Evolutionary conservation across 257 asterid genomes (phyloP), one percentile per base, ranked within the genome.

Genomic region (Prunella vulgaris): DNA sequence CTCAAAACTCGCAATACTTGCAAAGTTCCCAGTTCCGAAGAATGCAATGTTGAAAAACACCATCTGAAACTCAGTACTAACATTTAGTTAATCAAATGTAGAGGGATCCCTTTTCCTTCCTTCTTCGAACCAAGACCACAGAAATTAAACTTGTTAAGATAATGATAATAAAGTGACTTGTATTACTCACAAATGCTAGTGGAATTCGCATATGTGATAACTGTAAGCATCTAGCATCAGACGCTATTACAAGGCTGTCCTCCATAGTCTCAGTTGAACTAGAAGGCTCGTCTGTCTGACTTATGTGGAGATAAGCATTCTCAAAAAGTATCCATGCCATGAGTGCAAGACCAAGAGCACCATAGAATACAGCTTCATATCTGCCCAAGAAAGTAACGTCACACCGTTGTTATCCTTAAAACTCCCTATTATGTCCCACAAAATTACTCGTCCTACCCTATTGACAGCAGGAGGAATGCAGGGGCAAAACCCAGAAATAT

Each of bases 21-120:
- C 99, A 71, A 93, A 93, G 81, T 93, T 93, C 30, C 97, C 99
- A 44, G 99, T 93, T 76, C 99, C 99, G 40, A 93, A 93, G 89
- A 93, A 93, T 25, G 97, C 97, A 77, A 90, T 84, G 78, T 93
- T 93, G 85, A 93, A 91, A 80, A 93, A 90, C 53, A 91, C 87
- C 97, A 93, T 90, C 97, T 93, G 85, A 71, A 69, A 59, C 49
- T 60, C 37, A 18, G 22, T 48, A 48, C 10, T 42, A 4, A 3
- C 14, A 42, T 42, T 42, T 18, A 48, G 56, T 48, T 5, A 8
- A 46, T 46, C 20, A 46, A 46, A 7, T 15, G 20, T 46, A 46
- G 53, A 46, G 53, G 53, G 53, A 1, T 10, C 42, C 13, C 9
- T 37, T 37, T 37, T 37, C 42, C 13, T 37, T 37, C 9, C 42